A percentile compares a stretch with the other conserved stretches of the same genome.
phyloP scores from a whole-genome alignment of 2,329 filamentous ascomycete species.

The Apiospora rasikravindrae region DNA sequence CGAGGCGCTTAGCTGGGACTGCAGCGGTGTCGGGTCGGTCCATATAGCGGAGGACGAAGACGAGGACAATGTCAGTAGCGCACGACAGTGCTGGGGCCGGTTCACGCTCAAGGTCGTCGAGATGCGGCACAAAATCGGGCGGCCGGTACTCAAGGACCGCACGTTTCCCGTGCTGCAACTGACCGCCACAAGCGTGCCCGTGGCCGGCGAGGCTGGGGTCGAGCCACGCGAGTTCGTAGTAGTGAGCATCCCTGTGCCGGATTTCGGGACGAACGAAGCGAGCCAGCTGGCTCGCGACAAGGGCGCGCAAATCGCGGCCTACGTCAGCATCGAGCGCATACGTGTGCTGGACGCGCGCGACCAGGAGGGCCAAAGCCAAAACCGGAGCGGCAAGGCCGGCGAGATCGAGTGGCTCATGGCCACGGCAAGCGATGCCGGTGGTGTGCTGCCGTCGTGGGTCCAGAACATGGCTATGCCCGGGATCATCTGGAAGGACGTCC shows the following conservation, averaged over 20 bases:
- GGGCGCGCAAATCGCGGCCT: slow-evolving; percentile 61
- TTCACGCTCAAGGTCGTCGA: slow-evolving; percentile 62
- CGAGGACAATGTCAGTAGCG: slow-evolving; percentile 43
- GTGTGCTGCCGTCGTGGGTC: slow-evolving; percentile 67
- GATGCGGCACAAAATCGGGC: slow-evolving; percentile 68
- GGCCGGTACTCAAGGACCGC: slow-evolving; percentile 64
- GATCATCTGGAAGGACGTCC: slow-evolving; percentile 73
- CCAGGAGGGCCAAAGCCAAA: background rate
- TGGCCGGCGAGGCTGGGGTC: slow-evolving; percentile 31
- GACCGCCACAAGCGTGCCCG: slow-evolving; percentile 33
- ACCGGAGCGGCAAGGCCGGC: slow-evolving; percentile 25
- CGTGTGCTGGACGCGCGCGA: slow-evolving; percentile 43
- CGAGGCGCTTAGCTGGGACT: slow-evolving; percentile 53
- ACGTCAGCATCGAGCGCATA: slow-evolving; percentile 69
- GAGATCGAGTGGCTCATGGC: slow-evolving; percentile 78
- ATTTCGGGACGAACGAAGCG: slow-evolving; percentile 42
- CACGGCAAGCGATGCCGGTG: slow-evolving; percentile 73
- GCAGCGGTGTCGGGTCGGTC: slow-evolving; percentile 27
- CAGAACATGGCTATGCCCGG: slow-evolving; percentile 69
- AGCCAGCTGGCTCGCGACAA: slow-evolving; percentile 46
- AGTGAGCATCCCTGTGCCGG: slow-evolving; percentile 60
- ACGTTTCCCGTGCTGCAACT: slow-evolving; percentile 71
- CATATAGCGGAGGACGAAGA: background rate
- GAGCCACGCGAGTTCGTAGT: slow-evolving; percentile 55
- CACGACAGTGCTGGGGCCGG: slow-evolving; percentile 46